Evolutionary conservation across 257 asterid genomes (phyloP).

Genomic region (Solanum microdontum): DNA sequence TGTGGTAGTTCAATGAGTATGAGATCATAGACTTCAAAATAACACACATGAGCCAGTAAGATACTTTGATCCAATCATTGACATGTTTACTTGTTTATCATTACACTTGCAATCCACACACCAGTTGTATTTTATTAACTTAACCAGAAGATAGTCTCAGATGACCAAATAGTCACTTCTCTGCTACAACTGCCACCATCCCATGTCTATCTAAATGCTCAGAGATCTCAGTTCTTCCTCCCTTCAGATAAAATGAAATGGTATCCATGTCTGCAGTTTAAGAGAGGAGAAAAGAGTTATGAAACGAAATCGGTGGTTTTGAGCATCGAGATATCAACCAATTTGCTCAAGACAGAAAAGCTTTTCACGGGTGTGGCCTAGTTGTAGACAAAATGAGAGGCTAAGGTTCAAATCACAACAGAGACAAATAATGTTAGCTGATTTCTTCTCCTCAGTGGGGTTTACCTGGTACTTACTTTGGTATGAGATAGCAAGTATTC

Average conservation of each 20-base stretch:
- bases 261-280: slow-evolving; percentile 78
- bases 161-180: not conserved
- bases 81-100: not conserved
- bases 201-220: slow-evolving; percentile 2
- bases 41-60: not conserved
- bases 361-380: not conserved
- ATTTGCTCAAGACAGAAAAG: not conserved
- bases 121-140: not conserved
- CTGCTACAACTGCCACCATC: not conserved
- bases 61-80: not conserved
- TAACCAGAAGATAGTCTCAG: not conserved
- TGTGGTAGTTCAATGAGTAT: not conserved
- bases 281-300: not conserved
- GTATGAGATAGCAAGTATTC: not conserved
- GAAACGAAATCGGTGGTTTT: not conserved
- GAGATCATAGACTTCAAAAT: not conserved
- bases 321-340: not conserved
- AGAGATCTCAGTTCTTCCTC: slow-evolving; percentile 68
- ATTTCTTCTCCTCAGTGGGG: not conserved
- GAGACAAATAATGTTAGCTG: not conserved
- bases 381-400: not conserved
- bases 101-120: not conserved
- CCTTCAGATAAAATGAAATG: slow-evolving; percentile 90
- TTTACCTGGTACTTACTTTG: not conserved
- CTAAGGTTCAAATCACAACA: not conserved